phyloP scores from a whole-genome alignment of 257 asterid species.

The Gynochthodes officinalis region DNA sequence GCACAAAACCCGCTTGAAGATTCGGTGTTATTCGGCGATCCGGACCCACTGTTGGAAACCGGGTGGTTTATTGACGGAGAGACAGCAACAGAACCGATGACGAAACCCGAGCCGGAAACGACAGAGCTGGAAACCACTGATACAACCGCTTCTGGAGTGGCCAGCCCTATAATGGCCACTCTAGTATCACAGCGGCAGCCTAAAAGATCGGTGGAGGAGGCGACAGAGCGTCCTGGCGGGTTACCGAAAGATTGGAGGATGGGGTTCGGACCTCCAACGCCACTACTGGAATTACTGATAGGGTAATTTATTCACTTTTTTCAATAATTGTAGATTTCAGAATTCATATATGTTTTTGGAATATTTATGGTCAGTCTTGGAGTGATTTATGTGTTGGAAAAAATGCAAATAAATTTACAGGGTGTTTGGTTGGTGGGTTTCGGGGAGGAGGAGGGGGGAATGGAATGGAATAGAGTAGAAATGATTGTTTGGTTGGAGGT shows the following conservation, averaged over 20 bases:
- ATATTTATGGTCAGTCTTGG: not conserved
- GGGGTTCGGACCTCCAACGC: slow-evolving; percentile 38
- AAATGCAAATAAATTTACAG: not conserved
- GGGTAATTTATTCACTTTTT: slow-evolving; percentile 19
- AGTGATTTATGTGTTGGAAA: not conserved
- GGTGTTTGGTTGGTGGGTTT: too few relatives aligned
- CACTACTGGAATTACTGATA: slow-evolving; percentile 33
- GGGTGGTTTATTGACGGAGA: slow-evolving; percentile 24
- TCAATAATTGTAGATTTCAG: too few relatives aligned
- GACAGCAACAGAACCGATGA: not conserved
- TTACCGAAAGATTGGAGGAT: slow-evolving; percentile 35
- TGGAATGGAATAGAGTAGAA: too few relatives aligned
- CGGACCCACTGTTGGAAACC: slow-evolving; percentile 32
- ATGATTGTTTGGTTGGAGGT: too few relatives aligned
- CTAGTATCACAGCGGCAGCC: slow-evolving; percentile 17
- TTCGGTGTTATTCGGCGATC: slow-evolving; percentile 8
- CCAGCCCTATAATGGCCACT: slow-evolving; percentile 6
- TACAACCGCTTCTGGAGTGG: slow-evolving; percentile 1
- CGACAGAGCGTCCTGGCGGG: slow-evolving; percentile 33
- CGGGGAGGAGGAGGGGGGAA: too few relatives aligned
- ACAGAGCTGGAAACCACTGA: slow-evolving; percentile 1
- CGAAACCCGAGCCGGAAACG: not conserved
- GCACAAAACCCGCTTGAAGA: not conserved
- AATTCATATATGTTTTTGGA: not conserved
- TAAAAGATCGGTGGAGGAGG: slow-evolving; percentile 16